Percentiles rank a stretch among this genome's conserved stretches.
Conservation (phyloP, 257 asterid genomes). For the Ophiorrhiza pumila region DNA sequence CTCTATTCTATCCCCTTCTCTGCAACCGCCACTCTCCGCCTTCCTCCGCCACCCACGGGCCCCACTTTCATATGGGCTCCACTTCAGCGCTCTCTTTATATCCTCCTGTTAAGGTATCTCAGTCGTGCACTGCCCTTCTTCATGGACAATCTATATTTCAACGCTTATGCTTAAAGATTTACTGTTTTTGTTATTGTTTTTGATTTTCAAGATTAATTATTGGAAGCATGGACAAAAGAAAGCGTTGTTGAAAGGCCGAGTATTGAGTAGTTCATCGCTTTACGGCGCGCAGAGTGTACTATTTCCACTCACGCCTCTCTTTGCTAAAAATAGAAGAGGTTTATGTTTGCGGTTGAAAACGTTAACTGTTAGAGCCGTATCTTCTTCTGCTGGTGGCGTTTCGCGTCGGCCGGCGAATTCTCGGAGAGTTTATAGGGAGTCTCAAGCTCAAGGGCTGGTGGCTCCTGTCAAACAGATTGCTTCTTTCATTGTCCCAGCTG, state of each 20-base stretch:
- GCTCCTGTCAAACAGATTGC: constrained; percentile 49
- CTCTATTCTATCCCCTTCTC: not conserved
- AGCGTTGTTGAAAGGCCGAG: not conserved
- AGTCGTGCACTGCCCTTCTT: not conserved
- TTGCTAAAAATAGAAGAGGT: constrained; percentile 25
- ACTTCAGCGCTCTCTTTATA: constrained; percentile 47
- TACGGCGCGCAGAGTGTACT: constrained; percentile 26
- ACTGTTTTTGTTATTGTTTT: constrained; percentile 2
- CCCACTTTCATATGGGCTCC: constrained; percentile 43
- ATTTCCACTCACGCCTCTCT: constrained; percentile 27
- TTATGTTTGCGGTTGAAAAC: constrained; percentile 30
- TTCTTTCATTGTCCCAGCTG: constrained; percentile 62
- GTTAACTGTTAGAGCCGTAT: constrained; percentile 37
- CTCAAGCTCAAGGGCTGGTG: constrained; percentile 52
- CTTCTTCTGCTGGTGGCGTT: constrained; percentile 38
- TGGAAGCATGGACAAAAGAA: constrained; percentile 15
- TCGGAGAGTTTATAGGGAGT: constrained; percentile 62
- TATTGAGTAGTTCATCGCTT: constrained; percentile 21
- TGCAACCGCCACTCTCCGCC: constrained; percentile 8
- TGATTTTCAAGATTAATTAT: constrained; percentile 34
- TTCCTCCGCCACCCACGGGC: not conserved
- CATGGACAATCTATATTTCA: too few species aligned
- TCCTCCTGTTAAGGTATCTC: constrained; percentile 49
- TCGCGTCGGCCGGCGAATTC: constrained; percentile 47
- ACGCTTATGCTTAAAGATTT: not conserved